phyloP scores from a whole-genome alignment of 345 rosid genomes.

The Salix brachista region DNA sequence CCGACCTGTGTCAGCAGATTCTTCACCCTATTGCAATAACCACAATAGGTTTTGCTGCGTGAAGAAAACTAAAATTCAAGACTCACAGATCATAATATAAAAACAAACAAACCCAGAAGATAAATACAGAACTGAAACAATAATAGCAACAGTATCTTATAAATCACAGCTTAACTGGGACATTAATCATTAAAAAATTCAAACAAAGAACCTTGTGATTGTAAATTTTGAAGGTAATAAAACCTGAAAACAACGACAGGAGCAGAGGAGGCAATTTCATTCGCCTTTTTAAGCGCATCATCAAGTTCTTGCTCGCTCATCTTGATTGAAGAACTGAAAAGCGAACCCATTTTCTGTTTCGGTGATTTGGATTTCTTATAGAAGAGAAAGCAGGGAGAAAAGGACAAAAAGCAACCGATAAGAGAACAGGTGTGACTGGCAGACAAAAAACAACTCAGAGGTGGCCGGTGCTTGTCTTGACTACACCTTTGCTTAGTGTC shows the following conservation, averaged over 20 bases:
- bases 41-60: constrained; percentile 66
- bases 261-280: constrained; percentile 50
- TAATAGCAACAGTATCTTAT: neutral
- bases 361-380: neutral
- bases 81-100: neutral
- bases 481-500: neutral
- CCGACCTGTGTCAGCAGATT: constrained; percentile 51
- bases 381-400: no score
- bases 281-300: constrained; percentile 44
- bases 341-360: constrained; percentile 11
- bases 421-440: neutral
- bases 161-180: neutral
- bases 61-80: neutral
- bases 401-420: neutral
- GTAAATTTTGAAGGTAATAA: neutral
- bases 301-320: constrained; percentile 43
- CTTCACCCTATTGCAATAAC: constrained; percentile 57
- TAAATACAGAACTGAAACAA: neutral
- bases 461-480: neutral
- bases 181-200: neutral
- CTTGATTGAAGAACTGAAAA: constrained; percentile 40
- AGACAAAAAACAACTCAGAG: neutral
- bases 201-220: neutral
- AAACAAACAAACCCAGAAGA: neutral
- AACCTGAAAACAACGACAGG: constrained; percentile 71